Percentiles rank a stretch among this genome's conserved stretches.
Conservation (phyloP, 2,329 filamentous ascomycete genomes). For the Arthrobotrys entomopaga region DNA sequence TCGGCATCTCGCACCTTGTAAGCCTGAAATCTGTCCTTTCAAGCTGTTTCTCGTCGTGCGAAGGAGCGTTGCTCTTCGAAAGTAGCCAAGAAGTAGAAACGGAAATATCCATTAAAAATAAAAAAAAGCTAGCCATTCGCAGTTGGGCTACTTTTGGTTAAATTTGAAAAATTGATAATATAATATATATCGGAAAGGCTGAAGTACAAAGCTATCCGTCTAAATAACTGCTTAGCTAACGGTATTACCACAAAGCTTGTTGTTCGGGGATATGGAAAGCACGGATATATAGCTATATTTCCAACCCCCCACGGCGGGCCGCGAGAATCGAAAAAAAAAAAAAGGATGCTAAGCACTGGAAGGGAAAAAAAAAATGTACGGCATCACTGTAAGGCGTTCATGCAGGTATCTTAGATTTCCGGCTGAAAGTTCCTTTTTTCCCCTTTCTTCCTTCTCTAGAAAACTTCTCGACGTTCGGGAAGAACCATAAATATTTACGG, state of each 20-base stretch:
- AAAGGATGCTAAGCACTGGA: neutral
- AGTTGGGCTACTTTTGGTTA: too few relatives aligned
- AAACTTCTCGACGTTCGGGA: neutral
- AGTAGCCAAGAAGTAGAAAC: too few relatives aligned
- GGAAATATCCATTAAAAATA: slow-evolving; percentile 17
- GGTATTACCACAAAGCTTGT: slow-evolving; percentile 2
- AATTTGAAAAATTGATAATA: too few relatives aligned
- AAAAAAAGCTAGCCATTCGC: neutral
- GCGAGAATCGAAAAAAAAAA: neutral
- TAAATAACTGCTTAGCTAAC: neutral
- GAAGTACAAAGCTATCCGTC: too few relatives aligned
- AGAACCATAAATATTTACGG: too few relatives aligned
- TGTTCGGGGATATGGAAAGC: neutral
- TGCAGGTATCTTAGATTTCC: slow-evolving; percentile 4
- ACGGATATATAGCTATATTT: slow-evolving; percentile 6
- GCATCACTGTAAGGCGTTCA: neutral
- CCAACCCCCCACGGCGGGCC: neutral
- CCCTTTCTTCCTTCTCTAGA: neutral
- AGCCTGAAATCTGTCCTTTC: slow-evolving; percentile 54
- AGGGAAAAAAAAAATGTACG: neutral
- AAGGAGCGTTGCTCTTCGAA: too few relatives aligned
- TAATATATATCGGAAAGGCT: too few relatives aligned
- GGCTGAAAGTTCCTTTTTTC: slow-evolving; percentile 7
- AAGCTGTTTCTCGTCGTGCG: neutral
- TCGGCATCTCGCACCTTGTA: slow-evolving; percentile 55